Conservation (phyloP, 768 basidiomycete genomes). For the Russula brevipes region DNA sequence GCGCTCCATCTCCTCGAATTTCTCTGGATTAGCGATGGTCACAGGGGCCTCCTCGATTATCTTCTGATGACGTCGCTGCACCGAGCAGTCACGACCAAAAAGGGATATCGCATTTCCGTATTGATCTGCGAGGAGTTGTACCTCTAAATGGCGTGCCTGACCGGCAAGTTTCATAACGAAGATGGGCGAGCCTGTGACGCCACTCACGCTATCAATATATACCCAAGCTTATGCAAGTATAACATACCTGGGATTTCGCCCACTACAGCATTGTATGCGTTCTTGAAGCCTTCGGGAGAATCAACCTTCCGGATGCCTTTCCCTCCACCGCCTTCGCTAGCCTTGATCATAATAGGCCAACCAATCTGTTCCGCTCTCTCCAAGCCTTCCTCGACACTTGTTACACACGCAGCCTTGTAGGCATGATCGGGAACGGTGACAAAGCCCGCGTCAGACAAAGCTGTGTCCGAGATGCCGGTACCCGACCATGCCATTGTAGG, state of each 20-base stretch:
- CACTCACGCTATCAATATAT: conserved; percentile 12
- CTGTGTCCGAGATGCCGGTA: conserved; percentile 84
- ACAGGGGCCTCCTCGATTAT: conserved; percentile 99
- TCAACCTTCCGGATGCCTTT: conserved; percentile 99
- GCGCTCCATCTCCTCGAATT: conserved; percentile 96
- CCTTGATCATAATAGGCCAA: conserved; percentile 99
- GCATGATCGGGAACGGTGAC: conserved; percentile 92
- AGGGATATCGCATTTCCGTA: conserved; percentile 99
- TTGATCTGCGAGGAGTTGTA: conserved; percentile 97
- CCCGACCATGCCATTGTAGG: conserved; percentile 99
- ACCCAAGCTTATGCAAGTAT: conserved; percentile 13
- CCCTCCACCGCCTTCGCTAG: conserved; percentile 97
- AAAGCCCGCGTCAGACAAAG: conserved; percentile 77
- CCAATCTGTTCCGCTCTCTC: conserved; percentile 81
- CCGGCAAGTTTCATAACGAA: conserved; percentile 99
- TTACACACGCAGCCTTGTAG: conserved; percentile 85
- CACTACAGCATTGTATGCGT: conserved; percentile 87
- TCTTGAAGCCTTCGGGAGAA: conserved; percentile 80
- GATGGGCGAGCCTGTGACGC: conserved; percentile 77
- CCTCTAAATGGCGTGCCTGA: conserved; percentile 94
- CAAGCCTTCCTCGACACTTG: conserved; percentile 81
- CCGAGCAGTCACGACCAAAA: conserved; percentile 98
- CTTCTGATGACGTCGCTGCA: conserved; percentile 98
- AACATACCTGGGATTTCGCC: conserved; percentile 92
- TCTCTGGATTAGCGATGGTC: conserved; percentile 88